A percentile compares a stretch with the other conserved stretches of the same genome.
phyloP scores from a whole-genome alignment of 768 basidiomycete genomes.

The Phanerodontia chrysosporium region DNA sequence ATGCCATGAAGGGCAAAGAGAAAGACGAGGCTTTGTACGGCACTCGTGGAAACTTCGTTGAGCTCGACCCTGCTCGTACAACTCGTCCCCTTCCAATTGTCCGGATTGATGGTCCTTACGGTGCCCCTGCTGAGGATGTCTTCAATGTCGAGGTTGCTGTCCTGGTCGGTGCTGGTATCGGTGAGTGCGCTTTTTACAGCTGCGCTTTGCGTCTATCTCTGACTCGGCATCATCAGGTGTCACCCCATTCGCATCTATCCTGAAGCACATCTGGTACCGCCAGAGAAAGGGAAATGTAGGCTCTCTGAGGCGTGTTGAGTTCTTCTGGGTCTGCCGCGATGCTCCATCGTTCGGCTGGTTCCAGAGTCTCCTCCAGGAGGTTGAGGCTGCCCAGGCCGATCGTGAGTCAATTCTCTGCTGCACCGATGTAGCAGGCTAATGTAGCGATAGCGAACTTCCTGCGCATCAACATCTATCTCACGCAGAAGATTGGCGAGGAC shows the following conservation, averaged over 20 bases:
- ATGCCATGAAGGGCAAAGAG: slow-evolving; percentile 73
- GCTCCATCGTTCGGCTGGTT: slow-evolving; percentile 99
- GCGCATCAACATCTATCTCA: slow-evolving; percentile 87
- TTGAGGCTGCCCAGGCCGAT: slow-evolving; percentile 85
- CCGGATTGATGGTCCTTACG: slow-evolving; percentile 88
- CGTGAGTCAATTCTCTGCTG: slow-evolving; percentile 49
- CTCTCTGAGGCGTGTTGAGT: slow-evolving; percentile 83
- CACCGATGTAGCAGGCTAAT: too few relatives aligned
- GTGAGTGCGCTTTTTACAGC: slow-evolving; percentile 35
- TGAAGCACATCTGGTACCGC: slow-evolving; percentile 95
- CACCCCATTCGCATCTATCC: slow-evolving; percentile 90
- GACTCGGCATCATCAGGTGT: slow-evolving; percentile 48
- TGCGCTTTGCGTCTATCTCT: background rate
- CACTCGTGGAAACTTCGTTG: slow-evolving; percentile 75
- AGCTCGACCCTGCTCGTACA: slow-evolving; percentile 54
- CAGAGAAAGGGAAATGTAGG: slow-evolving; percentile 77
- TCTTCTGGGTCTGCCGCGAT: slow-evolving; percentile 92
- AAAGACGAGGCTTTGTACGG: slow-evolving; percentile 46
- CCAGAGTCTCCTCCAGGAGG: slow-evolving; percentile 81
- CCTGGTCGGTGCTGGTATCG: slow-evolving; percentile 92
- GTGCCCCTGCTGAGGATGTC: slow-evolving; percentile 90
- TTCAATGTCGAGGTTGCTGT: slow-evolving; percentile 84
- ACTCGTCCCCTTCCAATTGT: slow-evolving; percentile 59
- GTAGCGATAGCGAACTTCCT: slow-evolving; percentile 86
- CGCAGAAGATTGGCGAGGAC: slow-evolving; percentile 79